These are phyloP conservation scores for Alternaria metachromatica DNA, from an alignment of 2,329 filamentous ascomycete species.

Conservation along the genomic window DNA sequence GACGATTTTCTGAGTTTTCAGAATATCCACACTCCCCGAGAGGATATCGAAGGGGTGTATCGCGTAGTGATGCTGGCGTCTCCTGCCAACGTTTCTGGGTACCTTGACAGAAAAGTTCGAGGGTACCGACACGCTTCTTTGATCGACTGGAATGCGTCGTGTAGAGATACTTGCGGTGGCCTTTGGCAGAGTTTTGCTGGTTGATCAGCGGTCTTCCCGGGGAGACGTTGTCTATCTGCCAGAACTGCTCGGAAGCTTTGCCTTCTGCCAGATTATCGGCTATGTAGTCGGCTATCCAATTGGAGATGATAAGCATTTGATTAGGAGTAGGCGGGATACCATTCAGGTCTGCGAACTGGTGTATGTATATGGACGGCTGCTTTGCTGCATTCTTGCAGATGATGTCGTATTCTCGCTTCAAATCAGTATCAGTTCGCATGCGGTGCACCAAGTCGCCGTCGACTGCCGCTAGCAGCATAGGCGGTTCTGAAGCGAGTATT, in stretches of 20 bases:
- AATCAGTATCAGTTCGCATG: conserved; percentile 11
- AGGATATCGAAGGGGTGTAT: conserved; percentile 25
- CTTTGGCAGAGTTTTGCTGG: conserved; percentile 5
- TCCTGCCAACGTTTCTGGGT: conserved; percentile 19
- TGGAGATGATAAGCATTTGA: conserved; percentile 30
- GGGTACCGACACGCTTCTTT: conserved; percentile 14
- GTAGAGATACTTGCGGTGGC: conserved; percentile 35
- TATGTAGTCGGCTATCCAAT: conserved; percentile 29
- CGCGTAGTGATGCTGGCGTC: conserved; percentile 11
- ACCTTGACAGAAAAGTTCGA: conserved; percentile 27
- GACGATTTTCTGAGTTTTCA: conserved; percentile 18
- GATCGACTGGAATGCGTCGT: conserved; percentile 21
- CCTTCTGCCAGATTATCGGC: neutral
- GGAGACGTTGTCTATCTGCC: conserved; percentile 20
- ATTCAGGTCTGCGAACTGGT: conserved; percentile 29
- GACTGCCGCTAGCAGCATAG: conserved; percentile 31
- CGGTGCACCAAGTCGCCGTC: conserved; percentile 29
- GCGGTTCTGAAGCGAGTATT: conserved; percentile 36
- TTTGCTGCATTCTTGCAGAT: neutral
- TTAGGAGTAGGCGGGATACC: conserved; percentile 30
- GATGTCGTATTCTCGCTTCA: conserved; percentile 27
- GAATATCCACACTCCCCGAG: conserved; percentile 38
- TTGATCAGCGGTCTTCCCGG: conserved; percentile 21
- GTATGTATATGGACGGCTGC: conserved; percentile 39
- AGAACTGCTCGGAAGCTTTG: conserved; percentile 8